Percentiles rank a stretch among this genome's conserved stretches.
Conservation (phyloP, 805 yeast species). For the Suhomyces tanzawaensis region DNA sequence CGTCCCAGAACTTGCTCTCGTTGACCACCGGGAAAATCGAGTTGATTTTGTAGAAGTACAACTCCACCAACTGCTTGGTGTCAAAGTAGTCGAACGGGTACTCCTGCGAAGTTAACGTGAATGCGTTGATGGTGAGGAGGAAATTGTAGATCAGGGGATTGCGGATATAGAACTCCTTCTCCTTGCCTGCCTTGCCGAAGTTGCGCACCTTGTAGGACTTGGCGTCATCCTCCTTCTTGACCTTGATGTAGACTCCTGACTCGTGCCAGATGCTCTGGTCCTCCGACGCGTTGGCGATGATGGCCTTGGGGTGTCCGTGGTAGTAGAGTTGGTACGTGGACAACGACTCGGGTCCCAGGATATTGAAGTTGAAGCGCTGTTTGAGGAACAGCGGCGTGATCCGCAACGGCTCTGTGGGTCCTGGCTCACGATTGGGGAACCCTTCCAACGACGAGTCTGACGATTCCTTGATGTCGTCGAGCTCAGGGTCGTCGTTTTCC, state of each 20-base stretch:
- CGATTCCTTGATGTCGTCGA: background rate
- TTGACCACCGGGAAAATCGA: conserved; percentile 32
- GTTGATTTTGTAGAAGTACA: conserved; percentile 33
- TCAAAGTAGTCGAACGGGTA: conserved; percentile 20
- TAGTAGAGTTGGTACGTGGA: conserved; percentile 21
- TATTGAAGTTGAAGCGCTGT: conserved; percentile 23
- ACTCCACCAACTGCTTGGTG: conserved; percentile 18
- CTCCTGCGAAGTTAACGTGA: conserved; percentile 25
- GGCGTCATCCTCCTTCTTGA: conserved; percentile 3
- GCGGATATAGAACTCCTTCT: conserved; percentile 15
- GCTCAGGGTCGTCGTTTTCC: background rate
- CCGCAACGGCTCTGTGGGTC: background rate
- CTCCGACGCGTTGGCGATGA: conserved; percentile 17
- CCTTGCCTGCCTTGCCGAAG: conserved; percentile 10
- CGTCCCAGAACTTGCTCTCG: conserved; percentile 28
- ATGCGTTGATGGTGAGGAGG: conserved; percentile 27
- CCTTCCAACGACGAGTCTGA: background rate
- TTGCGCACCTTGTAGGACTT: conserved; percentile 8
- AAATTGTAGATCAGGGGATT: conserved; percentile 14
- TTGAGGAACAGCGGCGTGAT: conserved; percentile 21
- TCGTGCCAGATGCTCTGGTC: conserved; percentile 24
- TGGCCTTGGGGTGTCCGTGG: conserved; percentile 26
- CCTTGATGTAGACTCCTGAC: conserved; percentile 22
- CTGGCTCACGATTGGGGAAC: background rate
- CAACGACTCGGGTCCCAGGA: conserved; percentile 18